Conservation (phyloP, 2,329 filamentous ascomycete genomes). For the Emergomyces africanus region DNA sequence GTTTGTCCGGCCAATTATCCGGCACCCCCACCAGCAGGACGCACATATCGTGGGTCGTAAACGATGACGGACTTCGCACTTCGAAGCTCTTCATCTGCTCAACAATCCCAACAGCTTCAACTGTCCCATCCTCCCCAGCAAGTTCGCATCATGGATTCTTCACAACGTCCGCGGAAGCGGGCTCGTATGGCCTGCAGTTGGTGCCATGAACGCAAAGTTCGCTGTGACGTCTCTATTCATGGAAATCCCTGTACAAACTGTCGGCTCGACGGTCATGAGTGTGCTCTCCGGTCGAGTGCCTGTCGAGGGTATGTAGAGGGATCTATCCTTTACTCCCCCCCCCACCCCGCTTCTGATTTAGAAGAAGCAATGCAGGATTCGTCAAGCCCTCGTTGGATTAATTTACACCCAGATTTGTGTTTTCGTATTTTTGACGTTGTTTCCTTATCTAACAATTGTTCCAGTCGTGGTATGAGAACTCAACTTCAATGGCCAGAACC, state of each 20-base stretch:
- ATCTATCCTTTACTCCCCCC: slow-evolving; percentile 34
- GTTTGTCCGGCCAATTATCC: neutral
- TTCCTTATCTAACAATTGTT: neutral
- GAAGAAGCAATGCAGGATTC: slow-evolving; percentile 35
- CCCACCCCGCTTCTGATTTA: slow-evolving; percentile 39
- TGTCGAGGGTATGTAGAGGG: slow-evolving; percentile 19
- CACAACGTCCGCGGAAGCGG: slow-evolving; percentile 13
- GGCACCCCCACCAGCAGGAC: neutral
- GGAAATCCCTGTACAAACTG: slow-evolving; percentile 22
- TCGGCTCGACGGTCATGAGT: slow-evolving; percentile 13
- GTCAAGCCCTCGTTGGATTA: slow-evolving; percentile 6
- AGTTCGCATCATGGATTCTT: neutral
- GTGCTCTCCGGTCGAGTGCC: slow-evolving; percentile 19
- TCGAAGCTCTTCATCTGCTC: neutral
- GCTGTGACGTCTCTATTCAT: slow-evolving; percentile 38
- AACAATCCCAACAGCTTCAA: neutral
- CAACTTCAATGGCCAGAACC: neutral
- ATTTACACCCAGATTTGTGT: neutral
- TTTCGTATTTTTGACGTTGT: neutral
- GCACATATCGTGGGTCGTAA: neutral
- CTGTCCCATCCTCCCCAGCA: neutral
- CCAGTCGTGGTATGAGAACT: neutral
- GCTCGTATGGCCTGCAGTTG: slow-evolving; percentile 21
- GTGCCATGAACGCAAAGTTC: slow-evolving; percentile 33
- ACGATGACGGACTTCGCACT: neutral